These are phyloP conservation scores for Berberis vulgaris DNA, from an alignment of 164 flowering plant genomes.

Conservation along the genomic window DNA sequence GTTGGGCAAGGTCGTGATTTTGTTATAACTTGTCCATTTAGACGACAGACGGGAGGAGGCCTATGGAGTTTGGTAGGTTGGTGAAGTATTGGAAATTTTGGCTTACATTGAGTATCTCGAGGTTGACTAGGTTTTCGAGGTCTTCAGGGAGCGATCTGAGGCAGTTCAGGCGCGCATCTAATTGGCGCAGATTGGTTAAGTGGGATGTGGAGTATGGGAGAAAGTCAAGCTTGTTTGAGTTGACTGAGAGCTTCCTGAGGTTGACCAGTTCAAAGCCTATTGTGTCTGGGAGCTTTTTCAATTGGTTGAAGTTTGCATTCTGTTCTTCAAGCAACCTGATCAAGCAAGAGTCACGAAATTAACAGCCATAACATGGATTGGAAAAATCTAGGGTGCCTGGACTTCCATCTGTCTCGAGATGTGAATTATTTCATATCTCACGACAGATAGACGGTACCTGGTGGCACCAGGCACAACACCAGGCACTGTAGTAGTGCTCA, in stretches of 20 bases:
- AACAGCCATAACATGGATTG: too few relatives aligned
- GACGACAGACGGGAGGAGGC: conserved; percentile 62
- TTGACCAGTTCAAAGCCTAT: conserved; percentile 70
- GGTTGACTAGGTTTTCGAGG: conserved; percentile 70
- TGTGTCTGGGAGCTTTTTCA: conserved; percentile 61
- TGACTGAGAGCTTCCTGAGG: conserved; percentile 62
- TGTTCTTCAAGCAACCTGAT: conserved; percentile 68
- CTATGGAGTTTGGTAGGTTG: conserved; percentile 65
- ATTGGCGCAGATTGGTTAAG: conserved; percentile 44
- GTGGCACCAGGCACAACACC: too few relatives aligned
- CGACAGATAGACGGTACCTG: too few relatives aligned
- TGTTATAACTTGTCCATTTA: conserved; percentile 89
- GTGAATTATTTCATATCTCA: too few relatives aligned
- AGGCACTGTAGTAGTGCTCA: too few relatives aligned
- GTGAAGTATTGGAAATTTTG: conserved; percentile 80
- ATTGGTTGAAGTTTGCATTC: conserved; percentile 83
- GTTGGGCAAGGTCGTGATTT: conserved; percentile 43
- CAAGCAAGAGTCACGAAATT: too few relatives aligned
- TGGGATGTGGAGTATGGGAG: conserved; percentile 67
- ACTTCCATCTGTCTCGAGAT: too few relatives aligned
- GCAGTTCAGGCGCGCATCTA: conserved; percentile 23
- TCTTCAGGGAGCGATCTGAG: conserved; percentile 10
- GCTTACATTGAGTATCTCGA: conserved; percentile 67
- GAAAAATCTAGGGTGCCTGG: too few relatives aligned
- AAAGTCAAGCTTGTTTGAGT: conserved; percentile 66